Base-by-base conservation (phyloP, 1,284 basidiomycete genomes). In the Mixia osmundae region DNA sequence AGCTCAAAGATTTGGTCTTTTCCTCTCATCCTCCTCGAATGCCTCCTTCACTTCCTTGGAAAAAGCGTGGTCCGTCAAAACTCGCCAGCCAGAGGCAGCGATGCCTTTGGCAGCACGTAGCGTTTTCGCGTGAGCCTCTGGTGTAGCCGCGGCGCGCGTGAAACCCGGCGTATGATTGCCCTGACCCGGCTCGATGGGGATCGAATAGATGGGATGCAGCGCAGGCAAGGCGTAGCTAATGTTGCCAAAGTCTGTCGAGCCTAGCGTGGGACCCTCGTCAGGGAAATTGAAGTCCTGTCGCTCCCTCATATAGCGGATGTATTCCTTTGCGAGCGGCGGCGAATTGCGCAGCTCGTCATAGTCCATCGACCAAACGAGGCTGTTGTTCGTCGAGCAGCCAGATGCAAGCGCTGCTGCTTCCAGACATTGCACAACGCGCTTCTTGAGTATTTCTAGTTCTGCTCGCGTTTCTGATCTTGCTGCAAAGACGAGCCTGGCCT, bases 391-490 rank as follows among this genome's bases (percentile, higher is more conserved):
- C 33, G 56, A 61, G 53, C 76, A 79, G 3, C 65, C 67, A 3
- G 76, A 76, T 1, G 75, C 72, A 20, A 68, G 57, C 5, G 67
- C 68, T 2, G 71, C 77, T 11, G 72, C 76, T 45, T 54, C 43
- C 35, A 57, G 50, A 41, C 54, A 56, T 14, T 46, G 47, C 10
- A 49, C 40, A 14, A 57, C 50, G 1, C 48, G 36, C 5, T 38
- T 33, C 3, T 39, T 37, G 1, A 56, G 47, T 10, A 37, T 44
- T 32, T 51, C 48, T 15, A 56, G 44, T 22, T 39, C 5, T 53
- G 50, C 6, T 52, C 43, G 31, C 14, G 39, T 25, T 30, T 25
- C 35, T 24, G 33, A 11, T n/a, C 9, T 9, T 12, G 7, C 12
- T 15, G 3, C 22, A 33, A 35, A 19, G 15, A 23, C 22, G 24